Evolutionary conservation across 2,329 filamentous ascomycete species (phyloP), one percentile per base, ranked within the genome.

Genomic region (Aspergillus sp.): DNA sequence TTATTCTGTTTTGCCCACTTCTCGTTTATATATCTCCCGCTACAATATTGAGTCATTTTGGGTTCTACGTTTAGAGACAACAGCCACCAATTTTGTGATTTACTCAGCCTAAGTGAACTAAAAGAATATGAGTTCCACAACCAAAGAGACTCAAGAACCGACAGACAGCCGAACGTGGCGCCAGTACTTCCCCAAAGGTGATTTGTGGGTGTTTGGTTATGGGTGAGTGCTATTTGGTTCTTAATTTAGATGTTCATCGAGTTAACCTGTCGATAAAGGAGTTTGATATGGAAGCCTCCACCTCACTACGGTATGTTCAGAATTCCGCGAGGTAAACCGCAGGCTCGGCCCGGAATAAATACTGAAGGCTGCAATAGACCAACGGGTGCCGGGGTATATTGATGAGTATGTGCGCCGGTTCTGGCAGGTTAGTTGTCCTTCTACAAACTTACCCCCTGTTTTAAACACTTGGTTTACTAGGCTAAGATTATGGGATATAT

Each of bases 161-260:
- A 63, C 66, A 8, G 64, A 66, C n/a, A 69, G 68, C 30, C 67
- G 66, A 66, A 71, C 70, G 73, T 84, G 78, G 76, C 67, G 70
- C 70, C 69, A 66, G 66, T 62, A 77, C 62, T 77, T 77, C 44
- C 73, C 75, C 1, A 65, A 78, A 22, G 80, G 84, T 37, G 90
- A 96, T 71, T 92, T 98, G 68, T 99, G 95, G 95, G 81, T 99
- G 46, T 98, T 96, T 75, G 95, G 95, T 61, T 99, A 98, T 71
- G 95, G 93, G 93, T 96, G 80, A 64, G 82, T 37, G 66, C 19
- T 41, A 33, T n/a, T 15, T 27, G 40, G 53, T 37, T 13, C 13
- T 37, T 20, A 13, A 22, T 20, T 20, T 48, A 34, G 12, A 22
- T 5, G 17, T 13, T 5, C 56, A 30, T 45, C 3, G 53, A 48